Percentiles rank a stretch among this genome's conserved stretches.
Conservation (phyloP, 495 filamentous ascomycete species). For the Penicillium turbatum region DNA sequence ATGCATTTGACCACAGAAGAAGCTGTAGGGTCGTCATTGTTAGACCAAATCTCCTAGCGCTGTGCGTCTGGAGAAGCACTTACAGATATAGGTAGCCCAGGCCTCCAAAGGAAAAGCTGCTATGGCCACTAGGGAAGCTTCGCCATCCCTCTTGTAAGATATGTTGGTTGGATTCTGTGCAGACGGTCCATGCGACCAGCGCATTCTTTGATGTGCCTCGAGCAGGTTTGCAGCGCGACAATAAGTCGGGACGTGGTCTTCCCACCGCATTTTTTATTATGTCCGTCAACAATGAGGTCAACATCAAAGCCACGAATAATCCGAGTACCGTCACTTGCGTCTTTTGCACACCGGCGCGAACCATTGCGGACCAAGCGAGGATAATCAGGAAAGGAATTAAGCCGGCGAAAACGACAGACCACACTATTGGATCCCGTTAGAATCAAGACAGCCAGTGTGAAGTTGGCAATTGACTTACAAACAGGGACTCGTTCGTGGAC, state of each 20-base stretch:
- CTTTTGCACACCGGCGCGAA: slow-evolving; percentile 65
- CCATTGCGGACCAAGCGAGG: slow-evolving; percentile 57
- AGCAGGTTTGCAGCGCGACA: slow-evolving; percentile 77
- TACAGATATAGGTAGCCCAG: slow-evolving; percentile 74
- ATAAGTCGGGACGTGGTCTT: slow-evolving; percentile 82
- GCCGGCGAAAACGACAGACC: slow-evolving; percentile 73
- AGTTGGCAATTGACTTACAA: slow-evolving; percentile 39
- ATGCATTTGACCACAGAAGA: slow-evolving; percentile 72
- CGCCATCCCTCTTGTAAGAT: slow-evolving; percentile 88
- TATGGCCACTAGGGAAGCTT: slow-evolving; percentile 87
- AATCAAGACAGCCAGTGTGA: not conserved
- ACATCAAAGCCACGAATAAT: slow-evolving; percentile 67
- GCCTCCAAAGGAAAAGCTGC: slow-evolving; percentile 78
- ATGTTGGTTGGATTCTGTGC: slow-evolving; percentile 73
- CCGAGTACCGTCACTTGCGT: slow-evolving; percentile 81
- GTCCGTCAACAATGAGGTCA: slow-evolving; percentile 83
- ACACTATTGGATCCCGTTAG: slow-evolving; percentile 37
- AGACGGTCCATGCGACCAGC: slow-evolving; percentile 71
- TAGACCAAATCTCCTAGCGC: not conserved
- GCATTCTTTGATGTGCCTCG: slow-evolving; percentile 58
- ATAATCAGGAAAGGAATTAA: slow-evolving; percentile 64
- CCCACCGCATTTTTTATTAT: slow-evolving; percentile 89
- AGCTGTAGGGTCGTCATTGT: slow-evolving; percentile 36
- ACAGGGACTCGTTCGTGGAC: slow-evolving; percentile 80
- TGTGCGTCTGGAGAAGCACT: slow-evolving; percentile 8